These are phyloP conservation scores for Metarhizium robertsii DNA, from an alignment of 2,329 filamentous ascomycete species.

Conservation along the genomic window DNA sequence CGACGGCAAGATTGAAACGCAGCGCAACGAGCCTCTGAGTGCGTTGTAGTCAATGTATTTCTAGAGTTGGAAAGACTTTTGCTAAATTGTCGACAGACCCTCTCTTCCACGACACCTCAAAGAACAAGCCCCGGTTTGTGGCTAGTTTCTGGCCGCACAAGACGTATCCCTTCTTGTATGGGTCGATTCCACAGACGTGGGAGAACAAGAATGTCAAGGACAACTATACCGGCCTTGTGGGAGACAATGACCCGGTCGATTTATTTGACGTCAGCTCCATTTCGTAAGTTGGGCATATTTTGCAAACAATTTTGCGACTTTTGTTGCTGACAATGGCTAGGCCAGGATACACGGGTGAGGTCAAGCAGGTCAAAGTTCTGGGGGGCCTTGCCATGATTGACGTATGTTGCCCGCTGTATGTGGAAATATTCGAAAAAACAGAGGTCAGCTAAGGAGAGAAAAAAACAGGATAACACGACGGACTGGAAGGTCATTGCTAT, in stretches of 20 bases:
- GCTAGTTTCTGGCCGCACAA: constrained; percentile 34
- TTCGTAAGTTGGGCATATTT: constrained; percentile 13
- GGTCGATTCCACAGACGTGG: constrained; percentile 35
- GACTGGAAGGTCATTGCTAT: constrained; percentile 33
- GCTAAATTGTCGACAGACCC: constrained; percentile 16
- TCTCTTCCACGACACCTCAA: constrained; percentile 31
- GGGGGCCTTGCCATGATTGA: constrained; percentile 30
- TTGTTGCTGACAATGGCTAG: constrained; percentile 4
- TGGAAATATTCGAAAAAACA: too few species aligned
- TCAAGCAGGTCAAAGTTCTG: constrained; percentile 32
- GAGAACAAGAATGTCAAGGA: constrained; percentile 31
- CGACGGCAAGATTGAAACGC: constrained; percentile 30
- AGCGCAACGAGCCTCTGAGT: constrained; percentile 30
- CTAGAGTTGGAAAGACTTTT: neutral
- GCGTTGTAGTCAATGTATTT: neutral
- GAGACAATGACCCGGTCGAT: constrained; percentile 34
- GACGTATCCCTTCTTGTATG: constrained; percentile 32
- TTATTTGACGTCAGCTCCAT: constrained; percentile 28
- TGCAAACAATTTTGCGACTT: neutral
- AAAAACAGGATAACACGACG: constrained; percentile 15
- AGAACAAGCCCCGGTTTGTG: constrained; percentile 26
- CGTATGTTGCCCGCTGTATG: constrained; percentile 11
- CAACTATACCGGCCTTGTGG: constrained; percentile 24
- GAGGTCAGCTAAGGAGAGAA: neutral
- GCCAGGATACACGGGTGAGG: constrained; percentile 25